These are phyloP conservation scores for Nicotiana otophora DNA, from an alignment of 257 asterid species.

Conservation along the genomic window DNA sequence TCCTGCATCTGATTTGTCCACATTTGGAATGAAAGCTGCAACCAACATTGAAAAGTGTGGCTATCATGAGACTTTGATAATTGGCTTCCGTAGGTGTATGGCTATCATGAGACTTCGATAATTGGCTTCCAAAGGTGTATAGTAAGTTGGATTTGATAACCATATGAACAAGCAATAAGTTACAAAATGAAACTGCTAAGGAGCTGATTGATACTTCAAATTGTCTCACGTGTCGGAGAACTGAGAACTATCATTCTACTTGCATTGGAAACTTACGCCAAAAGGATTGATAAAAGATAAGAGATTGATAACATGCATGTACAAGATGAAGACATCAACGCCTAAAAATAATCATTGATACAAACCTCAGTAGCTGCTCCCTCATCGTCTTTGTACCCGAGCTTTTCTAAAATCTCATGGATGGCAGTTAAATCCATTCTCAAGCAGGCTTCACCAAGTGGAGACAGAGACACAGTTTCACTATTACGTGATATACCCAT, in stretches of 20 bases:
- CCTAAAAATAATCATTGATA: not conserved
- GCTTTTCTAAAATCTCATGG: constrained; percentile 67
- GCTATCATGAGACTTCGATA: too few relatives aligned
- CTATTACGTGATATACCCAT: constrained; percentile 68
- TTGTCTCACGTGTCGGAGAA: not conserved
- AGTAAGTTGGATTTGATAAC: not conserved
- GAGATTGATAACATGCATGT: not conserved
- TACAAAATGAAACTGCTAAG: not conserved
- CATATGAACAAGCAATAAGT: not conserved
- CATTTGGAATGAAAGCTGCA: constrained; percentile 49
- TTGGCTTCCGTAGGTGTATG: not conserved
- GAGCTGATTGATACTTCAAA: not conserved
- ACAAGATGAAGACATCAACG: not conserved
- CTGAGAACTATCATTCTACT: not conserved
- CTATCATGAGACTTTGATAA: not conserved
- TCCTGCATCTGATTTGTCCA: constrained; percentile 54
- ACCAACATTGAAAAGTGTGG: not conserved
- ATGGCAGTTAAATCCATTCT: constrained; percentile 90
- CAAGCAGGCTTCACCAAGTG: constrained; percentile 94
- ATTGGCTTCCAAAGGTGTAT: not conserved
- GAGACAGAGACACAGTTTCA: constrained; percentile 43
- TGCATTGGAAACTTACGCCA: not conserved
- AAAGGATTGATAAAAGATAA: not conserved
- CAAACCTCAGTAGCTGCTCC: constrained; percentile 87
- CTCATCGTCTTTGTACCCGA: constrained; percentile 87